These are phyloP conservation scores for Protomyces gravidus DNA, from an alignment of 1,139 yeast genomes.

Conservation along the genomic window DNA sequence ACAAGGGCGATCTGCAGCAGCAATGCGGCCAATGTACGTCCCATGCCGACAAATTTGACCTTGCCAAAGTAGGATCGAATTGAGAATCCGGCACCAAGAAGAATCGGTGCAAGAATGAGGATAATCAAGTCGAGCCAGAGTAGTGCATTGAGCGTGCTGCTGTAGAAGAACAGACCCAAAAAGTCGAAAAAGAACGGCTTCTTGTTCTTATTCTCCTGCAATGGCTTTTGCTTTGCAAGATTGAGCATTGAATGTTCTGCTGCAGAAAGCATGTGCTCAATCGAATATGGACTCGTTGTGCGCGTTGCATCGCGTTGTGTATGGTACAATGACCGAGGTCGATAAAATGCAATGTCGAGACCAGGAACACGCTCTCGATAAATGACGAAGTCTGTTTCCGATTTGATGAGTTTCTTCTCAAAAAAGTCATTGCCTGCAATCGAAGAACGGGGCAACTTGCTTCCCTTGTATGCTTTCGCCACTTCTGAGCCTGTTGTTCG, in stretches of 20 bases:
- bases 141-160: slow-evolving; percentile 31
- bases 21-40: slow-evolving; percentile 30
- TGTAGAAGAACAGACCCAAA: slow-evolving; percentile 4
- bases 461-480: slow-evolving; percentile 34
- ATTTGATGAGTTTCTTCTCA: slow-evolving; percentile 53
- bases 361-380: slow-evolving; percentile 61
- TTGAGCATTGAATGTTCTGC: slow-evolving; percentile 34
- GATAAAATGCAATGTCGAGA: slow-evolving; percentile 68
- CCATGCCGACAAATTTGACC: slow-evolving; percentile 34
- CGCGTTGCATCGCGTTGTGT: slow-evolving; percentile 68
- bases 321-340: slow-evolving; percentile 79
- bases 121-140: slow-evolving; percentile 33
- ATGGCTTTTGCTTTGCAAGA: slow-evolving; percentile 31
- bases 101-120: slow-evolving; percentile 34
- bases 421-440: slow-evolving; percentile 35
- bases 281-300: slow-evolving; percentile 47
- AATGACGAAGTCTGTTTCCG: slow-evolving; percentile 81
- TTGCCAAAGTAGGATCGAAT: slow-evolving; percentile 39
- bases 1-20: slow-evolving; percentile 33
- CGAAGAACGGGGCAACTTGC: slow-evolving; percentile 35
- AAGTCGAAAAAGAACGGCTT: slow-evolving; percentile 34
- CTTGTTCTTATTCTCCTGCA: slow-evolving; percentile 29
- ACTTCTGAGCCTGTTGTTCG: slow-evolving; percentile 65
- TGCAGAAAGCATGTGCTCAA: slow-evolving; percentile 35
- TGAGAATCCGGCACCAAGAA: slow-evolving; percentile 26